Evolutionary conservation across 2,329 filamentous ascomycete species (phyloP), one percentile per base, ranked within the genome.

Genomic region (Leptographium wingfieldii): DNA sequence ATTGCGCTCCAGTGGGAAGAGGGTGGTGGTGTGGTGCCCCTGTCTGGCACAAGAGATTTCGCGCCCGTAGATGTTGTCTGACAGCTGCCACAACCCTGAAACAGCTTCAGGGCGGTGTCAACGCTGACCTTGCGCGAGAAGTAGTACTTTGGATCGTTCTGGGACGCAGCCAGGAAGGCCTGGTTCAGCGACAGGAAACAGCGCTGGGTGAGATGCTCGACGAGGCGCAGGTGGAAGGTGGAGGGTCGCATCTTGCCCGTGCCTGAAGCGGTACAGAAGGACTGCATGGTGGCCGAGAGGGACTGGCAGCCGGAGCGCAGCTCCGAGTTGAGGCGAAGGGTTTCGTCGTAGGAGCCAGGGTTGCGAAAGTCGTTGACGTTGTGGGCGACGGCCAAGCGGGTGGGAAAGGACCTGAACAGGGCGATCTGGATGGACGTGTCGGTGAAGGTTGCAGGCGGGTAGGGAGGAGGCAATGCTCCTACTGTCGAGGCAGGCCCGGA

Each of bases 111-210:
- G 1, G 70, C 65, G 2, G 68, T 70, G 64, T 79, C 77, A 11
- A 78, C 70, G 51, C 72, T 73, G 56, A 79, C 74, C 61, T 80
- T 80, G 25, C 77, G 74, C 0, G 78, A 81, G 67, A 79, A 82
- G 67, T 79, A 79, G 62, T 76, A 80, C 1, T 72, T 71, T 0
- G 77, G 76, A 48, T 80, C 73, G 1, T 73, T 68, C 14, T 74
- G 70, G 0, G 78, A 75, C 16, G 72, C 70, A 6, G 69, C 67
- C 31, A 79, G 71, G 68, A 77, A 76, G 0, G 76, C 76, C 46
- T 80, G 77, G 63, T 86, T 82, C 0, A 86, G 74, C 0, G 76
- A 74, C 14, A 84, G 71, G 64, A 79, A 76, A 63, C 73, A 77
- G 27, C 75, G 75, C 58, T 78, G 76, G 3, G 75, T 68, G 59